A percentile compares a stretch with the other conserved stretches of the same genome.
Evolutionary conservation across 139 green algal genomes (phyloP).

Genomic region (Dunaliella primolecta): DNA sequence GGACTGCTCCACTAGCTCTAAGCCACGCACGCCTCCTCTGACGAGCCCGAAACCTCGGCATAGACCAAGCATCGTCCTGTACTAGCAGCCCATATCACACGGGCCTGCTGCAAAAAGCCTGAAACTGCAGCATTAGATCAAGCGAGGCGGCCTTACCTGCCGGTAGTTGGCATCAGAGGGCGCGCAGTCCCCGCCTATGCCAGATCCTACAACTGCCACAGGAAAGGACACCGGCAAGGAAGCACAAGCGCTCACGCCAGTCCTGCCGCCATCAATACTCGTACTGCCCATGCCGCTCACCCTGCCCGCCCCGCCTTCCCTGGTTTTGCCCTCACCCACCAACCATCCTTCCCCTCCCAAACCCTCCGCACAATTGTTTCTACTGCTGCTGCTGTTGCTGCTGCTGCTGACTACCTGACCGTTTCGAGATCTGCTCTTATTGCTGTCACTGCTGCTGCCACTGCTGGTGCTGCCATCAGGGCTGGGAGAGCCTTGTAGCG

Average conservation of each 20-base stretch:
- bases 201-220: constrained; percentile 60
- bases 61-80: too few species aligned
- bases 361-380: background rate
- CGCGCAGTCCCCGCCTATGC: constrained; percentile 67
- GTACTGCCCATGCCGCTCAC: background rate
- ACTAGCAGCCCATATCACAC: too few species aligned
- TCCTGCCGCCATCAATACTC: background rate
- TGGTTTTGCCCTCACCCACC: background rate
- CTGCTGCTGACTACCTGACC: background rate
- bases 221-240: constrained; percentile 41
- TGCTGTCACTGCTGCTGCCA: background rate
- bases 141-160: too few species aligned
- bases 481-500: constrained; percentile 29
- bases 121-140: too few species aligned
- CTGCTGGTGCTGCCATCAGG: background rate
- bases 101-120: too few species aligned
- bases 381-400: background rate
- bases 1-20: too few species aligned
- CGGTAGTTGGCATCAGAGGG: constrained; percentile 61
- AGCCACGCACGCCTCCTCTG: too few species aligned
- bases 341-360: background rate
- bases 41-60: too few species aligned
- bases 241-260: background rate
- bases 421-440: background rate
- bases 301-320: too few species aligned